Evolutionary conservation across 139 green algal genomes (phyloP), one percentile per base, ranked within the genome.

Genomic region (Coelastrella sp.): DNA sequence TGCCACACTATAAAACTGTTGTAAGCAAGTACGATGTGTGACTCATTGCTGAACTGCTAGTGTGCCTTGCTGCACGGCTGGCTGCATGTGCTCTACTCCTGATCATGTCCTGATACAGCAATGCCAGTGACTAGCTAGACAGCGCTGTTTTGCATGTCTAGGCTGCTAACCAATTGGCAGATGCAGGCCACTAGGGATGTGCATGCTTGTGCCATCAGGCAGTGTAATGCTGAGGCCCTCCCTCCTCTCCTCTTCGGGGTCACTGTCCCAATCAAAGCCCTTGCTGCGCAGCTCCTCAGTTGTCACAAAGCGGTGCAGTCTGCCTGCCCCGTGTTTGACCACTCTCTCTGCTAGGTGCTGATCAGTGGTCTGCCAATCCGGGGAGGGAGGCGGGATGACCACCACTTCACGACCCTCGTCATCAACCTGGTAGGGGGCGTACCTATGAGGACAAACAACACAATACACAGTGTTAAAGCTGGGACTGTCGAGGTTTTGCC

Each of bases 231-330:
- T 17, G 15, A 74, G 66, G 1, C 66, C 66, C 35, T 74, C 66
- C 17, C 66, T 38, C 34, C 19, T 13, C 66, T 50, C 34, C 17
- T 45, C 66, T 35, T 48, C 66, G 17, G 66, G 66, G 66, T 74
- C 66, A n/a, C 21, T 74, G 66, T 74, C 66, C 66, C 66, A 74
- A 4, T 45, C 66, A 27, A 50, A 48, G 35, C 66, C 66, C 66
- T 48, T 74, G 66, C 66, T 48, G 13, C 66, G 34, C 66, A 74
- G 19, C 66, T 74, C 66, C 17, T 27, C 4, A 13, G 66, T 48
- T 13, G 17, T 23, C 32, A 74, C 34, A 45, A 74, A 48, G 1
- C 23, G 25, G 9, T 38, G 34, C 34, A 38, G 66, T 35, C 15
- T 25, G 34, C 34, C 66, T 25, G 66, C 66, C 32, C 66, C 66